Base-by-base conservation (phyloP, 176 grass and related monocot genomes). In the Alloteropsis semialata region DNA sequence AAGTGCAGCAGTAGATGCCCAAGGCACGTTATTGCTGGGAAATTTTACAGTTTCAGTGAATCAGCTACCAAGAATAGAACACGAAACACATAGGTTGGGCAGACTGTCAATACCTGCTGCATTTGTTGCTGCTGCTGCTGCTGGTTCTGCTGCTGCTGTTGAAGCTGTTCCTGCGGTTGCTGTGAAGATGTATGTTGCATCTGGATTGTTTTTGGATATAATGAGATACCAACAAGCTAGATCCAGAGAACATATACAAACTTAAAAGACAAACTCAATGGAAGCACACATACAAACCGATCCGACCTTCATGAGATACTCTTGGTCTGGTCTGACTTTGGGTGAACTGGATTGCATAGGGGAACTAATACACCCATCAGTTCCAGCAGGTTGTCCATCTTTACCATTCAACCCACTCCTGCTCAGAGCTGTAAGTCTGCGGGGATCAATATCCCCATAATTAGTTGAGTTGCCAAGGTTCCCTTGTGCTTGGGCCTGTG, bases 401-500 rank as follows among this genome's bases (percentile, higher is more conserved):
- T 98, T 98, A 50, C 82, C 87, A 67, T 86, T 97, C 80, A 92
- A 78, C 28, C 86, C 69, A 74, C 88, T 88, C 75, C 92, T 90
- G 12, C 64, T 58, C 66, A 95, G 56, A 15, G 86, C 73, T 43
- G 89, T 85, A 79, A 93, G 84, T 85, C 96, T 86, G 38, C 86
- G 86, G 56, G 88, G 92, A 85, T 97, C 95, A 79, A 91, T 82
- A 75, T 95, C 96, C 51, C 96, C 92, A 76, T 82, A 94, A 55
- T 68, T 92, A 33, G 78, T 66, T 32, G 92, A 92, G 80, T 86
- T 82, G 65, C 75, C 58, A 78, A 92, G 84, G 77, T 68, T 89
- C 28, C 90, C 88, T 82, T 98, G 96, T 81, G 84, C 90, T 85
- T 98, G 96, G 41, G 92, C 96, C 85, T 98, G 96, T 84, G 92